Base-by-base conservation (phyloP, 768 basidiomycete species). In the Phylloporus scabripes region DNA sequence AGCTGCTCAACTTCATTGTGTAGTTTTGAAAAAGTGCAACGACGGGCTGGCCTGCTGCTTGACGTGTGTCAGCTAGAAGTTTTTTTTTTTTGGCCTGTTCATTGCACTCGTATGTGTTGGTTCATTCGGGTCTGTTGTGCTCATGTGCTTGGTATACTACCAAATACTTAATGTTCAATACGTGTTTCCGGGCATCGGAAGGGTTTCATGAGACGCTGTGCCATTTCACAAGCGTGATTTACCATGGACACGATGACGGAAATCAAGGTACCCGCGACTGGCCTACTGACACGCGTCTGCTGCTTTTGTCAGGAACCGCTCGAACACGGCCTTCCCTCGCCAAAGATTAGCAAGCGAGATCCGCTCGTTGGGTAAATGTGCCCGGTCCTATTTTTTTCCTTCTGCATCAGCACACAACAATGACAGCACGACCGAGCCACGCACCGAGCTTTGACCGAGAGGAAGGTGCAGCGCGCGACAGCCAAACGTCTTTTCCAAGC, bases 391-490 rank as follows among this genome's bases (percentile, higher is more conserved):
- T 31, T 12, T 31, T 29, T 12, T 3, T 0, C 11, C 28, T 29
- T 42, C 10, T 20, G n/a, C 10, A 6, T 24, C 36, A 9, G 34
- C 46, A n/a, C 39, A 23, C 23, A 3, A 7, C 34, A 18, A 18
- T 12, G 37, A 38, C 10, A 18, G 17, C 20, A 39, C 21, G 20
- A n/a, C 8, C 12, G 6, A 31, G 11, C 28, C 4, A 71, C 83
- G 62, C 54, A 91, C 91, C 34, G 85, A 81, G 65, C 87, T 89
- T 63, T 95, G 92, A 0, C 95, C 96, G 70, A 99, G 82, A 0
- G 96, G 96, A 2, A 99, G 75, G 68, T 99, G 96, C 10, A 98
- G 75, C 17, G 92, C 92, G 42, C 82, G 86, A 48, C 92, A 96
- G 1, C 76, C 72, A 56, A 99, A 95, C 62, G 85, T 83, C 57